Conservation (phyloP, 495 filamentous ascomycete species). For the Glutinoglossum americanum region DNA sequence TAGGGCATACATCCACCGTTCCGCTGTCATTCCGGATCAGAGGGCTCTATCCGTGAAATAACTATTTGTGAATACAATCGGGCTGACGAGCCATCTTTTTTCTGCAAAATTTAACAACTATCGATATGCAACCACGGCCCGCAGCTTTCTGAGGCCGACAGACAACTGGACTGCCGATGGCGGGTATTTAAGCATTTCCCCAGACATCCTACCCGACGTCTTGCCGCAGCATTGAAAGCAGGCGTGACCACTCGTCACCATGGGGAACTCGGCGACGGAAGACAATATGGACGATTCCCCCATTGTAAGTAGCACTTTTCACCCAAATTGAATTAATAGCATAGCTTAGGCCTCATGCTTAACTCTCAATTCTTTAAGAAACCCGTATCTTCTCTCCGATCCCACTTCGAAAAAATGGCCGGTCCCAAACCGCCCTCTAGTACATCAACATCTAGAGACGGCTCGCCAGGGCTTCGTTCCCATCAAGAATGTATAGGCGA, state of each 20-base stretch:
- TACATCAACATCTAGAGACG: slow-evolving; percentile 14
- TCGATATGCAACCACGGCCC: background rate
- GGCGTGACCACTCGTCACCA: background rate
- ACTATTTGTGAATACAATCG: background rate
- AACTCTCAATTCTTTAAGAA: slow-evolving; percentile 12
- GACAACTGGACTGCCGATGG: background rate
- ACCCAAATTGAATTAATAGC: background rate
- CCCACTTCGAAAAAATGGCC: slow-evolving; percentile 78
- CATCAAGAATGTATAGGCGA: slow-evolving; percentile 22
- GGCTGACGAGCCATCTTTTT: background rate
- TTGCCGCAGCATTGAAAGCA: background rate
- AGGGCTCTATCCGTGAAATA: background rate
- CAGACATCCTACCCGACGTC: background rate
- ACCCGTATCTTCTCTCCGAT: slow-evolving; percentile 80
- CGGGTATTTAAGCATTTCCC: background rate
- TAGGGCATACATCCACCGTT: background rate
- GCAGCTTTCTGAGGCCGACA: background rate
- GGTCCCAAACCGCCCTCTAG: slow-evolving; percentile 25
- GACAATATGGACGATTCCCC: slow-evolving; percentile 34
- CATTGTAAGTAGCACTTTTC: slow-evolving; percentile 23
- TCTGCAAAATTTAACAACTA: background rate
- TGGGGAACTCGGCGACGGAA: slow-evolving; percentile 10
- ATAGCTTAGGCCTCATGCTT: background rate
- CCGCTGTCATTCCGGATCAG: background rate
- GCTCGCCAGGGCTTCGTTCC: slow-evolving; percentile 15